A percentile compares a stretch with the other conserved stretches of the same genome.
Evolutionary conservation across 1,284 basidiomycete genomes (phyloP).

Genomic region (Mycocalia duriaeana): DNA sequence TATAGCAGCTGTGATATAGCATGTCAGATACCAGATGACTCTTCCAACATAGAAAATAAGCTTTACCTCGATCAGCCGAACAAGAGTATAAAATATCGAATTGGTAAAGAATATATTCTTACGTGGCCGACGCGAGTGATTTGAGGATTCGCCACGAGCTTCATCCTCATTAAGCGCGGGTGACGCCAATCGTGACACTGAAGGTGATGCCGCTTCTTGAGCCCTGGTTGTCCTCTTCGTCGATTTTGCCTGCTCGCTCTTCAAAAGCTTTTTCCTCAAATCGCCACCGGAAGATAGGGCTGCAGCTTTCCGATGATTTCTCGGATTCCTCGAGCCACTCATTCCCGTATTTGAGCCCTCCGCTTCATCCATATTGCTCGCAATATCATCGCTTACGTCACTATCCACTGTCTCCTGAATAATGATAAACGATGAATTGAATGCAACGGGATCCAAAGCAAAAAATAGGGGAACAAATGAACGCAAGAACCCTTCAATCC

Average conservation of each 20-base stretch:
- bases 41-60: too few species aligned
- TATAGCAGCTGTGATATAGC: slow-evolving; percentile 72
- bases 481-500: slow-evolving; percentile 82
- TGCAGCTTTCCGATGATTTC: slow-evolving; percentile 32
- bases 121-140: slow-evolving; percentile 27
- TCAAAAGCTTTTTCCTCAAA: slow-evolving; percentile 68
- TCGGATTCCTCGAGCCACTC: slow-evolving; percentile 22
- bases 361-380: slow-evolving; percentile 41
- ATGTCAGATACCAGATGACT: slow-evolving; percentile 8
- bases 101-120: slow-evolving; percentile 83
- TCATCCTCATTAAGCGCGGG: slow-evolving; percentile 47
- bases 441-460: slow-evolving; percentile 63
- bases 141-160: slow-evolving; percentile 6
- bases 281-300: slow-evolving; percentile 48
- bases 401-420: slow-evolving; percentile 40
- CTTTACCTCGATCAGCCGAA: slow-evolving; percentile 81
- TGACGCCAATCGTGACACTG: slow-evolving; percentile 51
- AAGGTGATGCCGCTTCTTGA: slow-evolving; percentile 28
- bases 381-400: slow-evolving; percentile 49
- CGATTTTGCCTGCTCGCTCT: slow-evolving; percentile 75
- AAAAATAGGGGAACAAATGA: slow-evolving; percentile 76
- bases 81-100: slow-evolving; percentile 81
- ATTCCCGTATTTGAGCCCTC: slow-evolving; percentile 42
- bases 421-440: slow-evolving; percentile 63
- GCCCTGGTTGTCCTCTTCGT: slow-evolving; percentile 53